Conservation (phyloP, 805 yeast genomes). For the Brettanomyces nanus region DNA sequence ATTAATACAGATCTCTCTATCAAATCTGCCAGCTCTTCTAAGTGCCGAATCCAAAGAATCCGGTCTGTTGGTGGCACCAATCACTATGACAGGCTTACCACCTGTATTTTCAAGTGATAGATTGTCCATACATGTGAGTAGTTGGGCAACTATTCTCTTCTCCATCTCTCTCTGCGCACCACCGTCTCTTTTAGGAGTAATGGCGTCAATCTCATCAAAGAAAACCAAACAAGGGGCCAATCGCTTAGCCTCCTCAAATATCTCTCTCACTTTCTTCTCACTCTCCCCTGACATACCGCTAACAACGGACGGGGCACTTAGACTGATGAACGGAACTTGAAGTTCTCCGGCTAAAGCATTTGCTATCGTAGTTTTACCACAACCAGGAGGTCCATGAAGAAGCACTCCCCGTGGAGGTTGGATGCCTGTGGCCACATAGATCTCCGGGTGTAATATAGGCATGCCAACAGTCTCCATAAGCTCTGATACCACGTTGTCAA, state of each 20-base stretch:
- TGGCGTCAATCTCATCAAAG: slow-evolving; percentile 96
- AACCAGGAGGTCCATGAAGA: slow-evolving; percentile 96
- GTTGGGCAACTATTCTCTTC: slow-evolving; percentile 90
- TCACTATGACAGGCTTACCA: slow-evolving; percentile 87
- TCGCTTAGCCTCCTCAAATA: slow-evolving; percentile 85
- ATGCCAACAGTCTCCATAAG: slow-evolving; percentile 84
- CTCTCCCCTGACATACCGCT: slow-evolving; percentile 99
- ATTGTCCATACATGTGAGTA: slow-evolving; percentile 92
- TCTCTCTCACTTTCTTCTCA: slow-evolving; percentile 86
- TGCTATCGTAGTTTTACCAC: slow-evolving; percentile 96
- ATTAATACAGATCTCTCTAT: slow-evolving; percentile 84
- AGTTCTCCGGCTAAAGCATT: slow-evolving; percentile 93
- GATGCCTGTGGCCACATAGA: slow-evolving; percentile 78
- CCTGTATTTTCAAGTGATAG: slow-evolving; percentile 78
- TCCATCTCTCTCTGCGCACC: slow-evolving; percentile 99
- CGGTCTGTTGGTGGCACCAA: slow-evolving; percentile 96
- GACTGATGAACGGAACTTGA: slow-evolving; percentile 82
- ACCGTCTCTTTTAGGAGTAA: slow-evolving; percentile 96
- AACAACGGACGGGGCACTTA: slow-evolving; percentile 93
- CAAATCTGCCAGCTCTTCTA: slow-evolving; percentile 95
- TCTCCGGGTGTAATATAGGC: slow-evolving; percentile 92
- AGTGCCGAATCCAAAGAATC: slow-evolving; percentile 92
- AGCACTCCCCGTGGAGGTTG: slow-evolving; percentile 95
- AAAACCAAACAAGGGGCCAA: slow-evolving; percentile 91
- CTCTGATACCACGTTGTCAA: slow-evolving; percentile 77